Conservation (phyloP, 345 rosid genomes). For the Sisymbrium altissimum region DNA sequence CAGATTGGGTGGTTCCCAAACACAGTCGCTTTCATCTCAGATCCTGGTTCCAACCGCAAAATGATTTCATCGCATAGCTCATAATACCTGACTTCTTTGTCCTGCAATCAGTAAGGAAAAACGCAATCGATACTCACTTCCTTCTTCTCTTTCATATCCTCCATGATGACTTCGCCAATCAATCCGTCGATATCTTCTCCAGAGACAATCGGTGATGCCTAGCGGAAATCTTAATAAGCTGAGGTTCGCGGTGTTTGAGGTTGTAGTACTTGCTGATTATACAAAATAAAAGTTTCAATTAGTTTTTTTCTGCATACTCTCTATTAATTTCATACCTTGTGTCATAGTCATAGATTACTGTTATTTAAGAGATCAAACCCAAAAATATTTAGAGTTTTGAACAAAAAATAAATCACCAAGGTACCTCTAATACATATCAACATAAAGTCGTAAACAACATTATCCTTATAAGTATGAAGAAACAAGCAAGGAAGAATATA, state of each 20-base stretch:
- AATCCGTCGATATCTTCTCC: not conserved
- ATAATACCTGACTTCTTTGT: not conserved
- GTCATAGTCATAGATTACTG: too few relatives aligned
- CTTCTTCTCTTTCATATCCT: not conserved
- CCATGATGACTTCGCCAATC: not conserved
- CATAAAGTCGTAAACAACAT: not conserved
- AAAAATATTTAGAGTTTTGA: not conserved
- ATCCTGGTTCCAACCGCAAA: not conserved
- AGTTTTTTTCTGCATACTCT: too few relatives aligned
- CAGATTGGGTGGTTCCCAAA: not conserved
- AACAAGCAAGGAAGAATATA: not conserved
- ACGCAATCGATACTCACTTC: not conserved
- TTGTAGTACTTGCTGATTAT: too few relatives aligned
- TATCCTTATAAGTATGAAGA: not conserved
- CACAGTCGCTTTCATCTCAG: not conserved
- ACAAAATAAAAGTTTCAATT: too few relatives aligned
- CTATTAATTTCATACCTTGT: too few relatives aligned
- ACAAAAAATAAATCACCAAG: not conserved
- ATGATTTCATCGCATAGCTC: not conserved
- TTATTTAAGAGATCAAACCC: too few relatives aligned
- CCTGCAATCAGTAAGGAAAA: conserved; percentile 2
- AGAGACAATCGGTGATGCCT: not conserved
- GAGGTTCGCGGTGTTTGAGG: not conserved
- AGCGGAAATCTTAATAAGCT: not conserved
- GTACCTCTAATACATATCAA: not conserved